Conservation (phyloP, 2,329 filamentous ascomycete genomes). For the Incumbomyces lentus region DNA sequence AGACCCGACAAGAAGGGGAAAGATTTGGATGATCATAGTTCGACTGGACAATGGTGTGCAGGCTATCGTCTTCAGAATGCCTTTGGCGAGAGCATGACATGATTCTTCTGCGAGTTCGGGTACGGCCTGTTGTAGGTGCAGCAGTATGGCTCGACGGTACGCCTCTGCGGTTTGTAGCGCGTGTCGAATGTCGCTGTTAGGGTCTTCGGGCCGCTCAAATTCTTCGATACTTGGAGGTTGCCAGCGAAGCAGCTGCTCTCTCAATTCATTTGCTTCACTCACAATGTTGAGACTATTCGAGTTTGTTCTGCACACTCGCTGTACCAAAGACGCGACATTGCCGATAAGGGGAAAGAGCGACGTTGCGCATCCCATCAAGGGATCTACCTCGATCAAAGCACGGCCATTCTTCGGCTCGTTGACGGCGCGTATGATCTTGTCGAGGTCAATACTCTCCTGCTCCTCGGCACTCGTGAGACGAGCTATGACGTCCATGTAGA, state of each 20-base stretch:
- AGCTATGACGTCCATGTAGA: conserved; percentile 65
- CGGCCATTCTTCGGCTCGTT: conserved; percentile 28
- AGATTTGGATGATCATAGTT: conserved; percentile 59
- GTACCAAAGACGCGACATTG: conserved; percentile 54
- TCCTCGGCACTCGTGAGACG: conserved; percentile 54
- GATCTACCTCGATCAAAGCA: conserved; percentile 50
- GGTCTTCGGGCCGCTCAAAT: conserved; percentile 54
- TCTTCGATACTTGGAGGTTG: conserved; percentile 39
- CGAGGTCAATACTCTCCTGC: conserved; percentile 46
- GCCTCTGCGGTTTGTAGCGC: conserved; percentile 57
- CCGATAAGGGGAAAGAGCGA: conserved; percentile 61
- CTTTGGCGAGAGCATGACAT: conserved; percentile 49
- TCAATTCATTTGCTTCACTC: conserved; percentile 52
- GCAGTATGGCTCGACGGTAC: conserved; percentile 55
- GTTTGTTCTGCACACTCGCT: conserved; percentile 45
- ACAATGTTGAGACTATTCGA: conserved; percentile 53
- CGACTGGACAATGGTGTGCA: conserved; percentile 53
- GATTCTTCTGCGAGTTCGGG: conserved; percentile 54
- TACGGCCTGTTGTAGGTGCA: conserved; percentile 59
- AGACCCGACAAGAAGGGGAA: conserved; percentile 56
- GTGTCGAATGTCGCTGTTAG: conserved; percentile 51
- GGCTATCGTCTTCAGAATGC: conserved; percentile 51
- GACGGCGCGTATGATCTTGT: conserved; percentile 33
- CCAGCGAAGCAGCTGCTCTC: conserved; percentile 52
- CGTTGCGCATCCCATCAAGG: conserved; percentile 58